Evolutionary conservation across 225 moss, liverwort and hornwort genomes (phyloP).

Genomic region (Bryoerythrophyllum caledonicum): DNA sequence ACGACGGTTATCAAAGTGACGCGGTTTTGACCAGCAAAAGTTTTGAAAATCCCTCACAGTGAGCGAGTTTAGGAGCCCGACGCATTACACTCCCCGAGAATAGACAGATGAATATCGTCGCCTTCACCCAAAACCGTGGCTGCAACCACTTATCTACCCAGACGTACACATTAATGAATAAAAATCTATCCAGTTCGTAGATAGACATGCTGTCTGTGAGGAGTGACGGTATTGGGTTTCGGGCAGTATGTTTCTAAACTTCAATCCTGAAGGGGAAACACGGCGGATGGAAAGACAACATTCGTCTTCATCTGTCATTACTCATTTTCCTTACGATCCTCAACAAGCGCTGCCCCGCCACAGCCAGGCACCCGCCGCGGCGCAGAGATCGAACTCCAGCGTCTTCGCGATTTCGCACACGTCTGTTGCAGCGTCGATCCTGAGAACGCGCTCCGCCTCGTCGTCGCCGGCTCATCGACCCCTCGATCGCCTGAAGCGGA

Average conservation of each 20-base stretch:
- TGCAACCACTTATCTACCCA: not conserved
- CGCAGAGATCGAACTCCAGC: conserved; percentile 7
- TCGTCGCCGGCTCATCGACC: conserved; percentile 10
- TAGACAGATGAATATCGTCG: not conserved
- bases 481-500: conserved; percentile 29
- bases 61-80: no score
- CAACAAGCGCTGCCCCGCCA: conserved; percentile 18
- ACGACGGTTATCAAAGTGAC: conserved; percentile 13
- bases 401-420: conserved; percentile 1
- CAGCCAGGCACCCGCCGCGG: conserved; percentile 30
- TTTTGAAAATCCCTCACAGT: not conserved
- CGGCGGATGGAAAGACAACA: not conserved
- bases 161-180: no score
- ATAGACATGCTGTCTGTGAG: no score
- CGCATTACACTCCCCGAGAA: no score
- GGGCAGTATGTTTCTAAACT: not conserved
- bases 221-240: no score
- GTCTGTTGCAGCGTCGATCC: conserved; percentile 10
- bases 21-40: conserved; percentile 25
- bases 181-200: no score
- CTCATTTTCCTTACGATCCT: not conserved
- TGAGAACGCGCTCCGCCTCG: conserved; percentile 13
- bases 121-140: not conserved
- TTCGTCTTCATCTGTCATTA: not conserved
- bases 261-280: not conserved